These are phyloP conservation scores for Teratosphaeriaceae sp. DNA, from an alignment of 2,329 filamentous ascomycete species.

Conservation along the genomic window DNA sequence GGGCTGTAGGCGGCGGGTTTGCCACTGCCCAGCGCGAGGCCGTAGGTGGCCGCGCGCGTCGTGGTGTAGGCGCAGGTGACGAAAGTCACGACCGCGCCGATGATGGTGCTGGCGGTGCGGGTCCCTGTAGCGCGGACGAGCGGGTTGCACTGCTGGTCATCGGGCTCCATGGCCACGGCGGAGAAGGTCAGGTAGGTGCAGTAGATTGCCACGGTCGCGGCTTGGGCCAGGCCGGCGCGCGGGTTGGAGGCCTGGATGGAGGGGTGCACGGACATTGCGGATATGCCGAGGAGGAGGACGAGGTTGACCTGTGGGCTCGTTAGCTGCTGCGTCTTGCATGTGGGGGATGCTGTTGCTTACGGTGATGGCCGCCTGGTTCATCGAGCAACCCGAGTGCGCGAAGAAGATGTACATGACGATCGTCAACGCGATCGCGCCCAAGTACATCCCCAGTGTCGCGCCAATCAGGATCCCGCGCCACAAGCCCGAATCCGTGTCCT, in stretches of 20 bases:
- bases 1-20: slow-evolving; percentile 47
- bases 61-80: slow-evolving; percentile 96
- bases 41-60: slow-evolving; percentile 89
- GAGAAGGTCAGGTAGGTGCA: slow-evolving; percentile 99
- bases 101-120: slow-evolving; percentile 79
- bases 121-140: slow-evolving; percentile 79
- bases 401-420: slow-evolving; percentile 98
- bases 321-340: no score
- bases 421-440: slow-evolving; percentile 86
- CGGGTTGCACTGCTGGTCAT: slow-evolving; percentile 91
- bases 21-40: slow-evolving; percentile 63
- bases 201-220: slow-evolving; percentile 94
- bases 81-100: slow-evolving; percentile 94
- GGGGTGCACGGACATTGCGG: slow-evolving; percentile 81
- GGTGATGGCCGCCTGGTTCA: slow-evolving; percentile 96
- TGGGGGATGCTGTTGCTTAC: slow-evolving; percentile 38
- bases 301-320: slow-evolving; percentile 82
- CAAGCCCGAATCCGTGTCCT: slow-evolving; percentile 72
- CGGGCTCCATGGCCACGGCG: slow-evolving; percentile 96
- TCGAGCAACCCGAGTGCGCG: slow-evolving; percentile 69
- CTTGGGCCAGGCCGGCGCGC: slow-evolving; percentile 91
- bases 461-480: slow-evolving; percentile 88
- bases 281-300: slow-evolving; percentile 72
- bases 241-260: slow-evolving; percentile 86
- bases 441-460: slow-evolving; percentile 89